phyloP scores from a whole-genome alignment of 306 rosid species.

The Vachellia pachyceras region DNA sequence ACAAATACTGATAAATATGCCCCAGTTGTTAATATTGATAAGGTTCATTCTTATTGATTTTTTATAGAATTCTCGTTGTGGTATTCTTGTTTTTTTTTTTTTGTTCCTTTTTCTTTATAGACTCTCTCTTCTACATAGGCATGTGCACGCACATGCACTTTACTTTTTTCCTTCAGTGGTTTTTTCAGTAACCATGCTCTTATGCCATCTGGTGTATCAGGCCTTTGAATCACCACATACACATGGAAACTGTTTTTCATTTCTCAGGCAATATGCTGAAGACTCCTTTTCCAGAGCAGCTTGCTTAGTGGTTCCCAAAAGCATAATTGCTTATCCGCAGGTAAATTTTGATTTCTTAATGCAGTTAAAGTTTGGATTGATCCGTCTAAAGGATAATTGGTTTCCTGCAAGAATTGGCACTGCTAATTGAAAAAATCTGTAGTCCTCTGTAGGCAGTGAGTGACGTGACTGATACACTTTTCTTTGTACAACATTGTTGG shows the following conservation, averaged over 20 bases:
- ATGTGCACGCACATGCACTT: neutral
- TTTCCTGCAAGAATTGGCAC: conserved; percentile 18
- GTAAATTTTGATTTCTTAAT: conserved; percentile 49
- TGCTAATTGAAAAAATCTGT: conserved; percentile 17
- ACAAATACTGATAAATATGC: conserved; percentile 86
- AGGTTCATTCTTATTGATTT: conserved; percentile 56
- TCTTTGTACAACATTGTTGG: neutral
- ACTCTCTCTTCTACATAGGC: neutral
- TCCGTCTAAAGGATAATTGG: conserved; percentile 5
- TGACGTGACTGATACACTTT: neutral
- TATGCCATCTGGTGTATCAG: conserved; percentile 51
- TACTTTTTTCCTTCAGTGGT: neutral
- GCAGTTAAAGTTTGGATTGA: conserved; percentile 4
- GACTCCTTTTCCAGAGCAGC: conserved; percentile 90
- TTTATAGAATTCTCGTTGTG: conserved; percentile 13
- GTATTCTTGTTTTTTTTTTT: conserved; percentile 22
- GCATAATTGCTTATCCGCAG: conserved; percentile 95
- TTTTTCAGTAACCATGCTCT: neutral
- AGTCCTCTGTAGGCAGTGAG: neutral
- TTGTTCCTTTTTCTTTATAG: neutral
- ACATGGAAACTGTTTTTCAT: conserved; percentile 75
- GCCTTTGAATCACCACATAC: conserved; percentile 97
- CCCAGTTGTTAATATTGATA: conserved; percentile 87
- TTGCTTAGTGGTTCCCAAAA: conserved; percentile 89
- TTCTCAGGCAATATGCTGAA: conserved; percentile 94